Conservation (phyloP, 129 eudicot genomes). For the Smallanthus sonchifolius region DNA sequence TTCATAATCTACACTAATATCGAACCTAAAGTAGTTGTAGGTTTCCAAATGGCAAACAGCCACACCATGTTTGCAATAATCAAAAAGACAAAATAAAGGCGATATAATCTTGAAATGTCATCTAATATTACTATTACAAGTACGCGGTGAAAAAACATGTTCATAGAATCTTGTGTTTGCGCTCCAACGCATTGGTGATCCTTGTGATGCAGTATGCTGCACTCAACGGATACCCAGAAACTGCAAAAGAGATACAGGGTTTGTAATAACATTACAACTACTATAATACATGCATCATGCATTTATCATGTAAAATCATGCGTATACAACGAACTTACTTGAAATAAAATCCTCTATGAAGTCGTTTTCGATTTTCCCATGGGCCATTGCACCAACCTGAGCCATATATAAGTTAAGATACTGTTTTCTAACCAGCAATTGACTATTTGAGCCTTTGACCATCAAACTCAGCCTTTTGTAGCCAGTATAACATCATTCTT, state of each 20-base stretch:
- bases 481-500: background rate
- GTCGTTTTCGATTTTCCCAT: slow-evolving; percentile 83
- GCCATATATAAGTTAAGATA: slow-evolving; percentile 6
- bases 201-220: slow-evolving; percentile 85
- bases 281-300: background rate
- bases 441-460: background rate
- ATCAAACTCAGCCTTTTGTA: slow-evolving; percentile 2
- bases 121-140: slow-evolving; percentile 7
- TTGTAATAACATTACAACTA: background rate
- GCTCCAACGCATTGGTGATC: slow-evolving; percentile 64
- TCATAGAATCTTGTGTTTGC: slow-evolving; percentile 65
- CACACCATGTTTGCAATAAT: background rate
- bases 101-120: background rate
- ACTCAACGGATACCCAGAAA: slow-evolving; percentile 83
- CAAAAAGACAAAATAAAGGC: background rate
- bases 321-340: slow-evolving; percentile 44
- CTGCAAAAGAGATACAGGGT: slow-evolving; percentile 45
- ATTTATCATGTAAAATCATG: background rate
- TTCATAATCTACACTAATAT: background rate
- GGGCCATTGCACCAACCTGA: slow-evolving; percentile 99
- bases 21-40: background rate
- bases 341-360: slow-evolving; percentile 82
- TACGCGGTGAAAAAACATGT: background rate
- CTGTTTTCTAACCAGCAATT: background rate
- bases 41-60: background rate